These are phyloP conservation scores for Rusavskia elegans DNA, from an alignment of 495 filamentous ascomycete genomes.

Conservation along the genomic window DNA sequence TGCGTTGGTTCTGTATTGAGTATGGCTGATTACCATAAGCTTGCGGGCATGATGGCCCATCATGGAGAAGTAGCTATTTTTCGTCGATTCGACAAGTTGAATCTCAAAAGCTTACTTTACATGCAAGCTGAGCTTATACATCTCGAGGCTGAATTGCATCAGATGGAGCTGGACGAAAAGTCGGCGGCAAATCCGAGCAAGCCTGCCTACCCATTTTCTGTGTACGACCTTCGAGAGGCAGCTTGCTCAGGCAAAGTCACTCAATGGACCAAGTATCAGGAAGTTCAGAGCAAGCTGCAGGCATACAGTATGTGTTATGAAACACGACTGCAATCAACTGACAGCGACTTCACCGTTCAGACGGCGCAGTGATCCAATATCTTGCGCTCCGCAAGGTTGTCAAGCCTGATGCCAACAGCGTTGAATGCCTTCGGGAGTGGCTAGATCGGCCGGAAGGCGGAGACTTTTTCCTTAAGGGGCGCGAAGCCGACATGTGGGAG, in stretches of 20 bases:
- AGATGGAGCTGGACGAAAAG: constrained; percentile 10
- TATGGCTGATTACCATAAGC: constrained; percentile 6
- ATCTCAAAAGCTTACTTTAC: constrained; percentile 19
- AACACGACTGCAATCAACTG: not conserved
- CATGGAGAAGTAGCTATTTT: constrained; percentile 14
- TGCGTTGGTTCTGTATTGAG: too few species aligned
- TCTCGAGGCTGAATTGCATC: constrained; percentile 15
- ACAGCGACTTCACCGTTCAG: not conserved
- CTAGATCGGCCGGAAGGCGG: not conserved
- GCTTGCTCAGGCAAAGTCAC: not conserved
- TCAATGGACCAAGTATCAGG: not conserved
- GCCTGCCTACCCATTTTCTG: not conserved
- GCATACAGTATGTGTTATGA: not conserved
- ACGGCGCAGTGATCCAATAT: not conserved
- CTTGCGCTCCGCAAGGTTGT: not conserved
- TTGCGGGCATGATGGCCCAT: constrained; percentile 7
- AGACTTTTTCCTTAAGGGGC: not conserved
- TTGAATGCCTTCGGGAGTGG: not conserved
- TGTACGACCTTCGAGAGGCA: constrained; percentile 5
- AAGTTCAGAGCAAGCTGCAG: constrained; percentile 7
- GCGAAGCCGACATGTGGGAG: not conserved
- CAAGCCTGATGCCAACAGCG: not conserved
- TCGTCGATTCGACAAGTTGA: constrained; percentile 18
- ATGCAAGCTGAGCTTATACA: constrained; percentile 21
- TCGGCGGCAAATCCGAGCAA: not conserved